These are phyloP conservation scores for Collybia sordida DNA, from an alignment of 768 basidiomycete genomes.

Conservation along the genomic window DNA sequence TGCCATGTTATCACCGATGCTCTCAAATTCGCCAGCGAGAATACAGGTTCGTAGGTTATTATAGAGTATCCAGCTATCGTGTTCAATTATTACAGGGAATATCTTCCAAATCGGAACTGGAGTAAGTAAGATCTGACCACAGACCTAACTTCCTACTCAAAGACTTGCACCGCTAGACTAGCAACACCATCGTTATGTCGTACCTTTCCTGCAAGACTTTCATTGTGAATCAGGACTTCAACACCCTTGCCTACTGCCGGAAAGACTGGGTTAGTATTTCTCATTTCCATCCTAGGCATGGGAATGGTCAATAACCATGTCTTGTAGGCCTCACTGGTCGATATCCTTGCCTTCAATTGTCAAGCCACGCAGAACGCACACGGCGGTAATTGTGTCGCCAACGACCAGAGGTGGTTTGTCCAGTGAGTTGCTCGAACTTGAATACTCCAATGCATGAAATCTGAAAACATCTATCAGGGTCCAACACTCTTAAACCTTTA, in stretches of 20 bases:
- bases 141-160: neutral
- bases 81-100: constrained; percentile 18
- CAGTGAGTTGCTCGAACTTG: constrained; percentile 36
- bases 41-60: constrained; percentile 30
- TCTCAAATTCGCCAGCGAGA: constrained; percentile 43
- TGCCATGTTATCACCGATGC: constrained; percentile 51
- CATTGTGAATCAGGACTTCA: constrained; percentile 46
- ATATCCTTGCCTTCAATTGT: constrained; percentile 40
- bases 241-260: constrained; percentile 41
- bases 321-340: neutral
- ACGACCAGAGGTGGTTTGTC: constrained; percentile 44
- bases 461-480: constrained; percentile 9
- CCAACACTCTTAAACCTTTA: constrained; percentile 13
- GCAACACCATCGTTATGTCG: constrained; percentile 39
- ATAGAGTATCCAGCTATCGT: neutral
- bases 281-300: neutral
- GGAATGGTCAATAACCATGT: neutral
- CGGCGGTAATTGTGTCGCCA: constrained; percentile 45
- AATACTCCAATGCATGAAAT: neutral
- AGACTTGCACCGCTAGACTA: constrained; percentile 17
- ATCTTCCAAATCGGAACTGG: constrained; percentile 30
- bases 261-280: constrained; percentile 42
- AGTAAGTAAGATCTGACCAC: constrained; percentile 14
- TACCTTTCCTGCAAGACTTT: constrained; percentile 44
- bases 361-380: constrained; percentile 44